A percentile compares a stretch with the other conserved stretches of the same genome.
These are phyloP conservation scores for Clonostachys chloroleuca DNA, from an alignment of 2,329 filamentous ascomycete species.

Conservation along the genomic window DNA sequence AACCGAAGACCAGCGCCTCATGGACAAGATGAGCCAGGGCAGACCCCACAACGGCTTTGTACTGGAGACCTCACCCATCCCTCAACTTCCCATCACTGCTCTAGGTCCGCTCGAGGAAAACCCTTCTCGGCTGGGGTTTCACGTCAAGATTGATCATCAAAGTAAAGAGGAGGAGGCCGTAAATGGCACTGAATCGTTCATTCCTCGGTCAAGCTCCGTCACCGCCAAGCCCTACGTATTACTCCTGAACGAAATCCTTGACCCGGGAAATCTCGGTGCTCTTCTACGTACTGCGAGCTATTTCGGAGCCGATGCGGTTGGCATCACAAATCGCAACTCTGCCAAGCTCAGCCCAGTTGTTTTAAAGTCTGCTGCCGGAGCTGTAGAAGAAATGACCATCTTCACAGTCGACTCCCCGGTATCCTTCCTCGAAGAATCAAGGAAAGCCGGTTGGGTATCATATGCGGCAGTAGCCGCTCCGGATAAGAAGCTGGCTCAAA, in stretches of 20 bases:
- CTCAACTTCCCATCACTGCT: constrained; percentile 60
- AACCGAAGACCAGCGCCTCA: constrained; percentile 58
- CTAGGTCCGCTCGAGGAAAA: constrained; percentile 46
- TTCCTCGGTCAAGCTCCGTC: constrained; percentile 18
- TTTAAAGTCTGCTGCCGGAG: constrained; percentile 84
- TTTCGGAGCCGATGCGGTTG: constrained; percentile 82
- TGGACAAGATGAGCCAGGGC: constrained; percentile 79
- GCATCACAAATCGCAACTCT: constrained; percentile 68
- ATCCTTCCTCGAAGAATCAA: constrained; percentile 66
- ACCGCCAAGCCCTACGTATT: constrained; percentile 64
- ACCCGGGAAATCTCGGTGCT: constrained; percentile 86
- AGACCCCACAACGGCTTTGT: constrained; percentile 89
- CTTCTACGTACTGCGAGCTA: constrained; percentile 87
- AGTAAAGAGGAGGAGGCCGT: constrained; percentile 68
- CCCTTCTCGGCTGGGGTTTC: constrained; percentile 44
- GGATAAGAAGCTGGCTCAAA: constrained; percentile 21
- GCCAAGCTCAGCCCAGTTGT: constrained; percentile 72
- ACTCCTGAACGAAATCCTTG: constrained; percentile 71
- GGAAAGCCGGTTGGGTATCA: constrained; percentile 72
- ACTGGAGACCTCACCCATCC: constrained; percentile 81
- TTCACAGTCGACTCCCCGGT: constrained; percentile 64
- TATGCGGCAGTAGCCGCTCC: constrained; percentile 67
- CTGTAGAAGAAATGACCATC: constrained; percentile 73
- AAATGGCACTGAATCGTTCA: constrained; percentile 62
- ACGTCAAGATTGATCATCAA: constrained; percentile 60